Evolutionary conservation across 306 rosid species (phyloP).

Genomic region (Aeschynomene evenia): DNA sequence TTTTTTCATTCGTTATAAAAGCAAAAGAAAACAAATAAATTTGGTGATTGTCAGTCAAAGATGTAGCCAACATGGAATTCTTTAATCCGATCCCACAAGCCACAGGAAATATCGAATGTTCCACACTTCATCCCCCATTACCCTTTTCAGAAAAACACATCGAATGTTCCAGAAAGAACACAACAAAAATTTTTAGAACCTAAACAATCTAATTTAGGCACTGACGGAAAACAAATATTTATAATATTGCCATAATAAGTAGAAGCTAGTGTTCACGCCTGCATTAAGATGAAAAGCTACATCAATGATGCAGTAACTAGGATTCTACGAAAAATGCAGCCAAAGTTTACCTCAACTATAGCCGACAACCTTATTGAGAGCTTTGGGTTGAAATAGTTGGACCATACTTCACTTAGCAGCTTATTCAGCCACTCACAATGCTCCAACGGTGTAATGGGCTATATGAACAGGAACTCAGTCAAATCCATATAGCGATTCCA

Average conservation of each 20-base stretch:
- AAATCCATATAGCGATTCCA: slow-evolving; percentile 20
- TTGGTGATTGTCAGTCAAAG: not conserved
- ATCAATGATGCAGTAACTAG: not conserved
- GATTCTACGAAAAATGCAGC: slow-evolving; percentile 10
- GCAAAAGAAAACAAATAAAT: not conserved
- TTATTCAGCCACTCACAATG: slow-evolving; percentile 94
- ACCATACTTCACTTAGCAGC: slow-evolving; percentile 80
- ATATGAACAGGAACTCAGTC: slow-evolving; percentile 31
- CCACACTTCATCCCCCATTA: not conserved
- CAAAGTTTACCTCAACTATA: slow-evolving; percentile 71
- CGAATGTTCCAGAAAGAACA: not conserved
- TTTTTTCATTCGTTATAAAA: not conserved
- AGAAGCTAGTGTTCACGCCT: not conserved
- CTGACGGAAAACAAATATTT: not conserved
- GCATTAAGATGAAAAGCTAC: not conserved
- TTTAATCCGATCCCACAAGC: not conserved
- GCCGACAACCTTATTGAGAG: slow-evolving; percentile 67
- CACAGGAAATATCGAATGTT: not conserved
- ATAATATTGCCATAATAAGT: not conserved
- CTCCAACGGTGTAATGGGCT: slow-evolving; percentile 90
- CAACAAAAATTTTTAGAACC: not conserved
- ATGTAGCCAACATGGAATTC: not conserved
- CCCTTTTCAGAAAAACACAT: not conserved
- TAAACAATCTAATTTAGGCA: not conserved
- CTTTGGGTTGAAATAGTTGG: slow-evolving; percentile 60